Conservation (phyloP, 2,329 filamentous ascomycete species). For the Curvularia sp. region DNA sequence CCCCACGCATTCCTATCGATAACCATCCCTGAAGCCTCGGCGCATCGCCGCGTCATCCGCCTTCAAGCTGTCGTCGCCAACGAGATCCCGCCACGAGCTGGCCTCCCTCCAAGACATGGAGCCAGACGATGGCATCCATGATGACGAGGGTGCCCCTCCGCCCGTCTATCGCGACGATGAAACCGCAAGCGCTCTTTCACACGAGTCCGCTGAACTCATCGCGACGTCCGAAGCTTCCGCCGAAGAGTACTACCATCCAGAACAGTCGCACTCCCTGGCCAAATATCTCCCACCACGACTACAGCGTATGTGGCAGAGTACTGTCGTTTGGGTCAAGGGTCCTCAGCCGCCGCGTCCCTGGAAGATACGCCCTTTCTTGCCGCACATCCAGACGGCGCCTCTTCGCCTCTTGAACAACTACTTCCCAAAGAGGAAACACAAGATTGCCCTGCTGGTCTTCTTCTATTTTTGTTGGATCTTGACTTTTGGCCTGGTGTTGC, state of each 20-base stretch:
- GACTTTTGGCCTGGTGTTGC: constrained; percentile 72
- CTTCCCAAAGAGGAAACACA: constrained; percentile 66
- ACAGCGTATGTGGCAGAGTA: constrained; percentile 48
- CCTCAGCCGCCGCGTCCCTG: constrained; percentile 58
- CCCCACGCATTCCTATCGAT: constrained; percentile 24
- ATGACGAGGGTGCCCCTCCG: constrained; percentile 39
- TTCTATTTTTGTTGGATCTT: constrained; percentile 73
- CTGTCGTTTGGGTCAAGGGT: constrained; percentile 57
- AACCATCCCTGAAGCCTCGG: constrained; percentile 19
- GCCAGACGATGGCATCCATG: constrained; percentile 28
- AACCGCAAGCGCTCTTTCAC: constrained; percentile 30
- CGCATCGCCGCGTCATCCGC: constrained; percentile 16
- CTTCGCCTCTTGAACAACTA: constrained; percentile 67
- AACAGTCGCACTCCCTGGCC: constrained; percentile 30
- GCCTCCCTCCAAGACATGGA: constrained; percentile 37
- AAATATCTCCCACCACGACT: constrained; percentile 63
- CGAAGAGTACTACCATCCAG: constrained; percentile 31
- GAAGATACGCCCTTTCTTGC: constrained; percentile 64
- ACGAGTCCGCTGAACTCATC: constrained; percentile 36
- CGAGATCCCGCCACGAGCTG: constrained; percentile 44
- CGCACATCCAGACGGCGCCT: constrained; percentile 71
- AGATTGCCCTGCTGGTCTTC: constrained; percentile 63
- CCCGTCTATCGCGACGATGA: constrained; percentile 40
- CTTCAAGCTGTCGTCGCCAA: constrained; percentile 38
- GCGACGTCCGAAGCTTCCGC: constrained; percentile 44